These are phyloP conservation scores for Aspergillus cejpii DNA, from an alignment of 2,329 filamentous ascomycete genomes.

Conservation along the genomic window DNA sequence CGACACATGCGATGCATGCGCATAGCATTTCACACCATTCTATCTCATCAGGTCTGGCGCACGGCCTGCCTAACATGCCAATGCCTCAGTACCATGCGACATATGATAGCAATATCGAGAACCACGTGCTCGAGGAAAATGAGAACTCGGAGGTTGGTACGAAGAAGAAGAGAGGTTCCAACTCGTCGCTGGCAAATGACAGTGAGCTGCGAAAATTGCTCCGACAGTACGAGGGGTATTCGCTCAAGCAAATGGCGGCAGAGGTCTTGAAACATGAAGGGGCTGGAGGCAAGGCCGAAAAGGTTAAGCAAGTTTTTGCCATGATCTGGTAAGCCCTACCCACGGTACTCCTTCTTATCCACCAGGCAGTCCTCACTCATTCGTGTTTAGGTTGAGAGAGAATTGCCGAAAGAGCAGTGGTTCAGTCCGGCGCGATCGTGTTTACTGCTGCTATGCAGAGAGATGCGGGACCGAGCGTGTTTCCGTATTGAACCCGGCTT, in stretches of 20 bases:
- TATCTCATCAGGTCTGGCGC: conserved; percentile 31
- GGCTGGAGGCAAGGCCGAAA: conserved; percentile 45
- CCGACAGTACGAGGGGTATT: conserved; percentile 43
- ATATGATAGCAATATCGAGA: conserved; percentile 40
- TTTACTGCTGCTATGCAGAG: conserved; percentile 92
- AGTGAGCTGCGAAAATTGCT: conserved; percentile 44
- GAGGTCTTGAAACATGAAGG: conserved; percentile 47
- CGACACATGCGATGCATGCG: conserved; percentile 29
- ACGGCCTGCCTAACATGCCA: conserved; percentile 27
- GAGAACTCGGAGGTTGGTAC: conserved; percentile 40
- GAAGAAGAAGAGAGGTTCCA: conserved; percentile 44
- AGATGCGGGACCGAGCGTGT: conserved; percentile 89
- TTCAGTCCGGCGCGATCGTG: conserved; percentile 84
- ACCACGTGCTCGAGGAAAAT: conserved; percentile 37
- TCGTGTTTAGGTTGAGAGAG: conserved; percentile 39
- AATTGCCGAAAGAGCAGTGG: conserved; percentile 43
- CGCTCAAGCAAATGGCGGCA: conserved; percentile 43
- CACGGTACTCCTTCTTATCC: not conserved
- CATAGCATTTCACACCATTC: conserved; percentile 34
- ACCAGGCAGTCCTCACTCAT: conserved; percentile 8
- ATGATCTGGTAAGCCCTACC: conserved; percentile 49
- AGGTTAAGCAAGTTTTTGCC: conserved; percentile 48
- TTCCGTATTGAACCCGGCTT: conserved; percentile 90
- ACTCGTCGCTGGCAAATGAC: conserved; percentile 45
- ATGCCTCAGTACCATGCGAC: conserved; percentile 36